These are phyloP conservation scores for Cercospora sp. DNA, from an alignment of 2,329 filamentous ascomycete species.

Conservation along the genomic window DNA sequence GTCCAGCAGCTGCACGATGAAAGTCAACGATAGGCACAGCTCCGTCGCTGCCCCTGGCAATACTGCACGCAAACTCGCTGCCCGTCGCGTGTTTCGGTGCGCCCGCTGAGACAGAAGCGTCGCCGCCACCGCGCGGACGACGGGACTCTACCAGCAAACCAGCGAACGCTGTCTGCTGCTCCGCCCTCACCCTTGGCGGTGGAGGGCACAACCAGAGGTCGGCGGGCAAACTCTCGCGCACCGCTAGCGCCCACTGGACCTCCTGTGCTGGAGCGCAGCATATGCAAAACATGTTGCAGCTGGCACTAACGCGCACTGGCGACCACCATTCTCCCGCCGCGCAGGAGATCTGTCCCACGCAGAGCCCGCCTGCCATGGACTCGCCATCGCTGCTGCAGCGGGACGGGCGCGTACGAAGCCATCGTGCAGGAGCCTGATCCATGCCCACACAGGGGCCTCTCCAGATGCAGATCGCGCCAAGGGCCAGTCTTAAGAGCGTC, in stretches of 20 bases:
- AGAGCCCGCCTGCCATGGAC: conserved; percentile 18
- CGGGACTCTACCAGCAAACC: conserved; percentile 15
- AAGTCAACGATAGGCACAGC: conserved; percentile 16
- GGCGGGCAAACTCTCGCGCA: conserved; percentile 8
- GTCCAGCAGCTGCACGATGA: neutral
- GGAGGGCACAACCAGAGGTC: conserved; percentile 14
- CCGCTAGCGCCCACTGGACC: conserved; percentile 7
- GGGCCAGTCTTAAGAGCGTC: conserved; percentile 27
- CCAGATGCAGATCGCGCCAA: conserved; percentile 29
- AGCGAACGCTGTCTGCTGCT: conserved; percentile 7
- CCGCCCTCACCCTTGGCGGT: conserved; percentile 13
- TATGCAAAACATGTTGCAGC: conserved; percentile 13
- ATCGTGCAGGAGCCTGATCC: conserved; percentile 20
- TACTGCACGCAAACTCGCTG: conserved; percentile 7
- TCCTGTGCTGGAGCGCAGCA: conserved; percentile 2
- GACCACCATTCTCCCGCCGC: conserved; percentile 18
- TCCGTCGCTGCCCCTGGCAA: conserved; percentile 14
- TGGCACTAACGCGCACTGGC: neutral
- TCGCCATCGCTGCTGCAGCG: conserved; percentile 14
- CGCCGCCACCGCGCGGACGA: conserved; percentile 10
- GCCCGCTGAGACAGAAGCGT: conserved; percentile 16
- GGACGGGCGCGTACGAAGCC: conserved; percentile 24
- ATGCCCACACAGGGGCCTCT: conserved; percentile 18
- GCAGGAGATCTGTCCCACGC: conserved; percentile 22
- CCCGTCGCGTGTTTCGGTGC: conserved; percentile 7